Evolutionary conservation across 2,329 filamentous ascomycete genomes (phyloP).

Genomic region (Ophioceras dolichostomum): DNA sequence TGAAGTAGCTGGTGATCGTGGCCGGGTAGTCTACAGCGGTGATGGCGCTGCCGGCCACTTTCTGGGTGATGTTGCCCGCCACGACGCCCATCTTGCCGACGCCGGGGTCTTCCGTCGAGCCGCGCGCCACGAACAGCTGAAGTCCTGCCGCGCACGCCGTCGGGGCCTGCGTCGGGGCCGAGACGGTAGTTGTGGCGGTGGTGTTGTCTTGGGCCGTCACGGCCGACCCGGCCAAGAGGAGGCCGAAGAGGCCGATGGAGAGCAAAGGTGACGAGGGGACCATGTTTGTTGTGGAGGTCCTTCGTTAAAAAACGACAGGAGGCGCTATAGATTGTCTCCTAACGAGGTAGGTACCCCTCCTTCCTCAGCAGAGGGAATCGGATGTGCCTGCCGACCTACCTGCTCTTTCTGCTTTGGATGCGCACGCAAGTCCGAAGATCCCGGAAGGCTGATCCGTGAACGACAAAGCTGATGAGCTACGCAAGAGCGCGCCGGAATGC

Average conservation of each 20-base stretch:
- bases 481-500: no score
- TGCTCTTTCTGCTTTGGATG: no score
- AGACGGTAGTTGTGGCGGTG: background rate
- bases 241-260: background rate
- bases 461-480: no score
- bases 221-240: background rate
- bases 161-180: background rate
- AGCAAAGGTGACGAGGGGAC: background rate
- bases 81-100: constrained; percentile 12
- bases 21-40: constrained; percentile 13
- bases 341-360: no score
- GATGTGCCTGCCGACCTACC: no score
- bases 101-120: constrained; percentile 9
- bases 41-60: constrained; percentile 11
- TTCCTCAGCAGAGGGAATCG: no score
- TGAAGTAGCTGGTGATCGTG: constrained; percentile 10
- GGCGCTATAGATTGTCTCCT: no score
- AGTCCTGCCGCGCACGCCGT: constrained; percentile 9
- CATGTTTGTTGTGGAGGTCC: background rate
- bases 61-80: constrained; percentile 9
- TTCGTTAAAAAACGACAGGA: no score
- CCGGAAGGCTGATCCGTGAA: no score
- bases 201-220: background rate
- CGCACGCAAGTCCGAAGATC: no score
- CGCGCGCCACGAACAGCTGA: constrained; percentile 13